Percentiles rank a stretch among this genome's conserved stretches.
These are phyloP conservation scores for Kodamaea neixiangensis DNA, from an alignment of 805 yeast genomes.

Conservation along the genomic window DNA sequence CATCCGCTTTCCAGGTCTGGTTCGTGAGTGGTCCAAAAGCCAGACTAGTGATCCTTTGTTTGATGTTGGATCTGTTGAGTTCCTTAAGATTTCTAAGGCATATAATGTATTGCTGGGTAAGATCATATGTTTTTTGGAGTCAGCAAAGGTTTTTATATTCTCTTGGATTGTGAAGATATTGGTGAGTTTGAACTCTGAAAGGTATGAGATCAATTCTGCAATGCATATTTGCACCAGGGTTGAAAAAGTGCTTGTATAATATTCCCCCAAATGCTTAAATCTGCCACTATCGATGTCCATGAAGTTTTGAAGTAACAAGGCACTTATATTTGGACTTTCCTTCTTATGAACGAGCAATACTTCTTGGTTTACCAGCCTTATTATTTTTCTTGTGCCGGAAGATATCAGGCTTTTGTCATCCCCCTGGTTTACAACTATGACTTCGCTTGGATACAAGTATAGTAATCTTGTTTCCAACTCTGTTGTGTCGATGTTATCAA, in stretches of 20 bases:
- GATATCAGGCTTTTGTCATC: background rate
- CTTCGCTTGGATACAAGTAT: conserved; percentile 78
- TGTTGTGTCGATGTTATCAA: conserved; percentile 55
- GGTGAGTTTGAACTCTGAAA: conserved; percentile 64
- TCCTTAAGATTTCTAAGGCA: conserved; percentile 73
- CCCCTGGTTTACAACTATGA: conserved; percentile 41
- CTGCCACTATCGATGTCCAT: conserved; percentile 26
- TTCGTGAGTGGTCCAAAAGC: conserved; percentile 78
- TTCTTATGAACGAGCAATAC: conserved; percentile 7
- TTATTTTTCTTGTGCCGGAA: conserved; percentile 3
- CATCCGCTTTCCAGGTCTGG: conserved; percentile 71
- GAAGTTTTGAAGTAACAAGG: conserved; percentile 18
- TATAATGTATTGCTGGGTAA: conserved; percentile 66
- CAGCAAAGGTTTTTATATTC: conserved; percentile 54
- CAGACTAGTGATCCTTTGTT: conserved; percentile 73
- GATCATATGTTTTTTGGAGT: conserved; percentile 50
- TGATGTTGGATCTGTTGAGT: conserved; percentile 53
- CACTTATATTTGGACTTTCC: conserved; percentile 16
- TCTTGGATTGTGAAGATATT: conserved; percentile 53
- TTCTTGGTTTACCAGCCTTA: conserved; percentile 19
- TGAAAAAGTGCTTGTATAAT: conserved; percentile 41
- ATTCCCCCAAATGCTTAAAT: conserved; percentile 11
- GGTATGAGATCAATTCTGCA: conserved; percentile 36
- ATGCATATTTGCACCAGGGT: conserved; percentile 30
- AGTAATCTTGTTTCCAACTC: conserved; percentile 73